Evolutionary conservation across 495 filamentous ascomycete species (phyloP).

Genomic region (Penicillium turbatum): DNA sequence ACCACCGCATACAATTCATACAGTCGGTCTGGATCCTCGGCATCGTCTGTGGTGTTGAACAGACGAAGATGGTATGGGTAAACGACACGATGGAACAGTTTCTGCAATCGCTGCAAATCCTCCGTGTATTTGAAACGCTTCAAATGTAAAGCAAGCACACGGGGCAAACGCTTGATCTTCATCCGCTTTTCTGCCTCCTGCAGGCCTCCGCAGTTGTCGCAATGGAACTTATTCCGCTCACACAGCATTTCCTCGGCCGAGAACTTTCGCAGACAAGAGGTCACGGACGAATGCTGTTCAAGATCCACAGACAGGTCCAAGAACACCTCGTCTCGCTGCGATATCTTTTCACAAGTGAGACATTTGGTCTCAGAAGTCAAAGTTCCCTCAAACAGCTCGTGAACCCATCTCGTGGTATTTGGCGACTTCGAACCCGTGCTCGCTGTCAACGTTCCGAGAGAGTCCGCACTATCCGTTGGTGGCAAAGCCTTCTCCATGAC

Average conservation of each 20-base stretch:
- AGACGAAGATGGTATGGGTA: conserved; percentile 94
- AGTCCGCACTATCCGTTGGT: conserved; percentile 36
- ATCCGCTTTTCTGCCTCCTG: conserved; percentile 98
- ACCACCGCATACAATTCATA: conserved; percentile 98
- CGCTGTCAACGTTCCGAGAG: conserved; percentile 37
- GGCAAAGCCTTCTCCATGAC: conserved; percentile 35
- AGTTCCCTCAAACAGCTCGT: conserved; percentile 93
- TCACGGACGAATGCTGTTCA: conserved; percentile 93
- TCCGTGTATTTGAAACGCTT: conserved; percentile 99
- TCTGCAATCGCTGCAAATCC: conserved; percentile 86
- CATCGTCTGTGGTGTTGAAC: conserved; percentile 98
- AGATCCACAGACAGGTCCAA: conserved; percentile 94
- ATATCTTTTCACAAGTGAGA: conserved; percentile 92
- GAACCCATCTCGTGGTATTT: conserved; percentile 80
- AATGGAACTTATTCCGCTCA: conserved; percentile 97
- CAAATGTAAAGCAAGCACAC: conserved; percentile 84
- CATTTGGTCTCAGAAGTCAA: conserved; percentile 96
- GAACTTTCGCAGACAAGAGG: conserved; percentile 90
- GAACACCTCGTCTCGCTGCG: conserved; percentile 92
- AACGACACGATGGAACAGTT: conserved; percentile 93
- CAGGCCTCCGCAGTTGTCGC: conserved; percentile 91
- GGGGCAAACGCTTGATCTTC: conserved; percentile 95
- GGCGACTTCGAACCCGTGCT: conserved; percentile 45
- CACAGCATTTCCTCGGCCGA: conserved; percentile 99
- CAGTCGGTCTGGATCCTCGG: conserved; percentile 87